A percentile compares a stretch with the other conserved stretches of the same genome.
Evolutionary conservation across 2,329 filamentous ascomycete genomes (phyloP).

Genomic region (Hymenotorrendiella dingleyae): DNA sequence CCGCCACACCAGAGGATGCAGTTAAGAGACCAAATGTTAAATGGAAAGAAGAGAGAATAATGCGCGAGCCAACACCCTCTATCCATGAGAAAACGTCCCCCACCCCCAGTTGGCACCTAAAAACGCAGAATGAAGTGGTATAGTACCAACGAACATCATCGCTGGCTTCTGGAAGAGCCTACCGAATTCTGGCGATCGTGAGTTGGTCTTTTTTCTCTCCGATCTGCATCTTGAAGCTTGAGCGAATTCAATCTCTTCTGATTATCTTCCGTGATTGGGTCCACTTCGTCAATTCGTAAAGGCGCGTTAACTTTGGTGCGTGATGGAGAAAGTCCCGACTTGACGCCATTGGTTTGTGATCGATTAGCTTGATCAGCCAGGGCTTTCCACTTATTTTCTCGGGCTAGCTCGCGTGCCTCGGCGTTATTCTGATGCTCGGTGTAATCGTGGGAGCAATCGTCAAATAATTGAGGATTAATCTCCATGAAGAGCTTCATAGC

Average conservation of each 20-base stretch:
- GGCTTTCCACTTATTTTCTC: constrained; percentile 85
- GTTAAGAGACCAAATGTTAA: constrained; percentile 7
- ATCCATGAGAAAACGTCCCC: constrained; percentile 20
- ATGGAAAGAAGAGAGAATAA: constrained; percentile 15
- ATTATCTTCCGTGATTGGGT: constrained; percentile 74
- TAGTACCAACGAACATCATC: constrained; percentile 28
- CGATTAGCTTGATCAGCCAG: constrained; percentile 74
- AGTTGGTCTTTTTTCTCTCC: constrained; percentile 45
- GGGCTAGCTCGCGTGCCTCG: constrained; percentile 71
- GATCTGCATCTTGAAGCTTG: constrained; percentile 79
- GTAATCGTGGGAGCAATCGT: constrained; percentile 97
- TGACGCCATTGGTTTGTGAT: constrained; percentile 45
- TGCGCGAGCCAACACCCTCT: constrained; percentile 27
- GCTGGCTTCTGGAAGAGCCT: constrained; percentile 36
- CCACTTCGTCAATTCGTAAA: constrained; percentile 65
- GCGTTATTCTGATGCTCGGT: constrained; percentile 93
- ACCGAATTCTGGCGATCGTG: constrained; percentile 58
- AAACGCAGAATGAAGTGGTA: constrained; percentile 26
- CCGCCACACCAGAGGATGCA: constrained; percentile 7
- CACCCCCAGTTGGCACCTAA: constrained; percentile 13
- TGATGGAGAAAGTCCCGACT: constrained; percentile 31
- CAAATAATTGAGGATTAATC: constrained; percentile 96
- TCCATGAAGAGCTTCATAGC: constrained; percentile 99
- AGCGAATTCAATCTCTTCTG: constrained; percentile 84
- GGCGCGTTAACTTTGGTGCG: constrained; percentile 37